These are phyloP conservation scores for Omphalea diandra DNA, from an alignment of 441 rosid genomes.

Conservation along the genomic window DNA sequence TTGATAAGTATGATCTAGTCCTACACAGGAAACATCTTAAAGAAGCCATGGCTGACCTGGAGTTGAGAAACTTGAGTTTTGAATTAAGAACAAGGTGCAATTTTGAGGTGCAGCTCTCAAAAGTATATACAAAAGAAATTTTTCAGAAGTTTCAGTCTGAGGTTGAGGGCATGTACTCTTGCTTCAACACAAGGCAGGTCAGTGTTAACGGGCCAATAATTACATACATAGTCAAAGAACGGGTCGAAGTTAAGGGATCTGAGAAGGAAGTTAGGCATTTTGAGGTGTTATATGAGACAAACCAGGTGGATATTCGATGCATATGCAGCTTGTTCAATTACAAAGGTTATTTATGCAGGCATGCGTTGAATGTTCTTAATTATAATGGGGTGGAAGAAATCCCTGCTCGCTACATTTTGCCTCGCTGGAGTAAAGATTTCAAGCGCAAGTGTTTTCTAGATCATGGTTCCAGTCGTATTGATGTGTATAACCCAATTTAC, in stretches of 20 bases:
- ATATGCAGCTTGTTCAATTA: conserved; percentile 56
- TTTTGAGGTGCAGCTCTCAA: conserved; percentile 52
- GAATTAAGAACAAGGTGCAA: conserved; percentile 45
- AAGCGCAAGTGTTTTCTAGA: conserved; percentile 29
- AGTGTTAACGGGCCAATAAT: conserved; percentile 36
- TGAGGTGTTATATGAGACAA: conserved; percentile 46
- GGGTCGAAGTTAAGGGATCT: conserved; percentile 35
- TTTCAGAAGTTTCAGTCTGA: conserved; percentile 43
- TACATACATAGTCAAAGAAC: conserved; percentile 51
- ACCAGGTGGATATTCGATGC: conserved; percentile 46
- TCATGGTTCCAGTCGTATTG: conserved; percentile 25
- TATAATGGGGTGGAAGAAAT: conserved; percentile 50
- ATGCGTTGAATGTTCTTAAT: conserved; percentile 53
- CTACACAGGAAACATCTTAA: conserved; percentile 43
- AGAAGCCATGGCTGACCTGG: conserved; percentile 44
- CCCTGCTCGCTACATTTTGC: conserved; percentile 40
- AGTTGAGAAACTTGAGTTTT: conserved; percentile 33
- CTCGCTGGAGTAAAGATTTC: conserved; percentile 43
- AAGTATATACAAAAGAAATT: conserved; percentile 41
- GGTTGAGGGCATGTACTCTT: conserved; percentile 52
- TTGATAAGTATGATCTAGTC: conserved; percentile 48
- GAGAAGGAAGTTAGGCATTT: conserved; percentile 43
- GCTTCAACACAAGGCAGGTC: conserved; percentile 52
- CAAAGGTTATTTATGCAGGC: conserved; percentile 56
- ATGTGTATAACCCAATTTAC: conserved; percentile 34